phyloP scores from a whole-genome alignment of 176 grass and related monocot species.

The Paspalum vaginatum region DNA sequence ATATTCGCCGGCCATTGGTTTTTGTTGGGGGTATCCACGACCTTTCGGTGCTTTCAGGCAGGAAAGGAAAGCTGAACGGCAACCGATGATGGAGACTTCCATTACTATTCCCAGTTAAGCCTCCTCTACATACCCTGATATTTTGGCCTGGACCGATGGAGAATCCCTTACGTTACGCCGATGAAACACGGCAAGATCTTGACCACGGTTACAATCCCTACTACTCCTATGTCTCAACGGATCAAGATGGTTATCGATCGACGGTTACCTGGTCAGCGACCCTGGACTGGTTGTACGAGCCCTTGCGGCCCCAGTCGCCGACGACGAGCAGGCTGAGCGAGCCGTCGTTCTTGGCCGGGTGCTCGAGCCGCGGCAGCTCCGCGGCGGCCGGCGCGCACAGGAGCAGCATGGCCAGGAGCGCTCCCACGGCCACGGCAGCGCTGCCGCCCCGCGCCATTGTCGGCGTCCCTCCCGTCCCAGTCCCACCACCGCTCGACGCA shows the following conservation, averaged over 20 bases:
- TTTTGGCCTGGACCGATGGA: background rate
- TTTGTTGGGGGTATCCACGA: background rate
- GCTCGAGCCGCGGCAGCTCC: slow-evolving; percentile 52
- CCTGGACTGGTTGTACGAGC: slow-evolving; percentile 65
- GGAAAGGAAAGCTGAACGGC: background rate
- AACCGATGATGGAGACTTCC: background rate
- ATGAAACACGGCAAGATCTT: background rate
- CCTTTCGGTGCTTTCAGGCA: background rate
- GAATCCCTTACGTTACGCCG: background rate
- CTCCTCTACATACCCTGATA: background rate
- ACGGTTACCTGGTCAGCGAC: slow-evolving; percentile 73
- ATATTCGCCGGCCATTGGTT: background rate
- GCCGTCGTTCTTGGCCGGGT: slow-evolving; percentile 54
- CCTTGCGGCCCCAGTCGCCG: slow-evolving; percentile 91
- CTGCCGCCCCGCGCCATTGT: background rate
- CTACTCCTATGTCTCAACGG: background rate
- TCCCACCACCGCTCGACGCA: background rate
- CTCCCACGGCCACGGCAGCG: slow-evolving; percentile 4
- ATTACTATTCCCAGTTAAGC: background rate
- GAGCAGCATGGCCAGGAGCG: background rate
- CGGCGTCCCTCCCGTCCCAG: slow-evolving; percentile 3
- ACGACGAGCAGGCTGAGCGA: slow-evolving; percentile 79
- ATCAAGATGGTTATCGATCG: background rate
- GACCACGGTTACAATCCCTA: slow-evolving; percentile 27
- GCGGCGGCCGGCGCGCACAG: slow-evolving; percentile 39